phyloP scores from a whole-genome alignment of 1,139 yeast species.

The Debaryomyces sp. region DNA sequence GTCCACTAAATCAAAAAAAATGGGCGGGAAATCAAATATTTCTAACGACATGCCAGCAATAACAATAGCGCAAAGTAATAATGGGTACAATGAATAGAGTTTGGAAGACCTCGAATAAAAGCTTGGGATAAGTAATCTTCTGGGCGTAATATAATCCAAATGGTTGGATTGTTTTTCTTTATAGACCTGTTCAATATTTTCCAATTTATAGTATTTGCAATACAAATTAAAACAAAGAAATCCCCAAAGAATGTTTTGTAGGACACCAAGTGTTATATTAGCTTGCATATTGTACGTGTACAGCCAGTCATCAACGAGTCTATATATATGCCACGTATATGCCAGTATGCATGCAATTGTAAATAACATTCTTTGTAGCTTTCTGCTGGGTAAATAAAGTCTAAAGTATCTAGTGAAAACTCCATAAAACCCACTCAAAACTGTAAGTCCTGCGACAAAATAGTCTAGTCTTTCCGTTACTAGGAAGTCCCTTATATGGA shows the following conservation, averaged over 20 bases:
- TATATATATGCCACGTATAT: slow-evolving; percentile 64
- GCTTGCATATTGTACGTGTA: slow-evolving; percentile 95
- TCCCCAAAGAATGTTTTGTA: slow-evolving; percentile 60
- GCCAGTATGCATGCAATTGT: slow-evolving; percentile 47
- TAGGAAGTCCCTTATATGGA: slow-evolving; percentile 82
- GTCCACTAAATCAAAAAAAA: slow-evolving; percentile 64
- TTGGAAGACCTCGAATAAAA: slow-evolving; percentile 43
- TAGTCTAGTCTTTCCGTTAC: slow-evolving; percentile 87
- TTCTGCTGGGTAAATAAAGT: slow-evolving; percentile 46
- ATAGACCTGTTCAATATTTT: slow-evolving; percentile 15
- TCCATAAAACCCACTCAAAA: slow-evolving; percentile 74
- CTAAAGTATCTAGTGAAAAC: slow-evolving; percentile 60
- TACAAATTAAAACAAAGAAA: slow-evolving; percentile 37
- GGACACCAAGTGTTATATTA: slow-evolving; percentile 73
- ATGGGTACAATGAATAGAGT: slow-evolving; percentile 45
- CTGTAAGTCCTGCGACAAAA: slow-evolving; percentile 90
- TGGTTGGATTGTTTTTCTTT: slow-evolving; percentile 22
- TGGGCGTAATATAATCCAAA: slow-evolving; percentile 27
- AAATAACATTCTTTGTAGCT: slow-evolving; percentile 31
- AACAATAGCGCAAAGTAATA: slow-evolving; percentile 52
- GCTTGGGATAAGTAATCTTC: slow-evolving; percentile 29
- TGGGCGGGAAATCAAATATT: slow-evolving; percentile 84
- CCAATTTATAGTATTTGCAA: slow-evolving; percentile 28
- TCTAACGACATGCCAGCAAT: slow-evolving; percentile 82
- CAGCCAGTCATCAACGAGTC: slow-evolving; percentile 78